Conservation (phyloP, 2,329 filamentous ascomycete genomes). For the Colletotrichum tropicale region DNA sequence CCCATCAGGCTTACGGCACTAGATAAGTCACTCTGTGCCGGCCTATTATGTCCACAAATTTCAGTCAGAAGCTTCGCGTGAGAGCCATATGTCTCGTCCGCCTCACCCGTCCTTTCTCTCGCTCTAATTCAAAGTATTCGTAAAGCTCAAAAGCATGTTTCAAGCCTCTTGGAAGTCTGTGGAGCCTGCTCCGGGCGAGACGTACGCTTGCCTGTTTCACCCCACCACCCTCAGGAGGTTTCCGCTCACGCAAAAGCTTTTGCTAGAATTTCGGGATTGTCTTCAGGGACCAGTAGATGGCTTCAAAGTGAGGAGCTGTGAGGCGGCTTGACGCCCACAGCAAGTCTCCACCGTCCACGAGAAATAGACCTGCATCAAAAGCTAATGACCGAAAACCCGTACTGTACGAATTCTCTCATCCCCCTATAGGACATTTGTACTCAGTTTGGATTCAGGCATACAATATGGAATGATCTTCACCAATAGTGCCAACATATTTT, state of each 20-base stretch:
- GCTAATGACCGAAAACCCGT: not conserved
- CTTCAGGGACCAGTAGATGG: not conserved
- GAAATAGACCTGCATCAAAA: not conserved
- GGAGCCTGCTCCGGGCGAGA: not conserved
- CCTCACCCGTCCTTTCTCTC: not conserved
- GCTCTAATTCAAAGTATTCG: not conserved
- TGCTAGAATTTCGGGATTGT: not conserved
- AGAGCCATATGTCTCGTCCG: not conserved
- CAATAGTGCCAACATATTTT: not conserved
- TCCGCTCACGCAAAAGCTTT: not conserved
- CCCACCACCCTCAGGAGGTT: not conserved
- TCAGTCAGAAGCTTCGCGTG: fast-evolving
- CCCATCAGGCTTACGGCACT: no score
- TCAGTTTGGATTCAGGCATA: not conserved
- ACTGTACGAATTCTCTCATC: not conserved
- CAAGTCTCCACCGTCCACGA: not conserved
- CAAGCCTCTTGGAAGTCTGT: not conserved
- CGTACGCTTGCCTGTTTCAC: not conserved
- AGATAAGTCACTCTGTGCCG: not conserved
- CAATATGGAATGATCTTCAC: not conserved
- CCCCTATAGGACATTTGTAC: not conserved
- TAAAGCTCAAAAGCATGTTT: not conserved
- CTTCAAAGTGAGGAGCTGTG: not conserved
- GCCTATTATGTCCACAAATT: not conserved
- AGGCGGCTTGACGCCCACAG: not conserved